These are phyloP conservation scores for Jatropha curcas DNA, from an alignment of 345 rosid genomes.

Conservation along the genomic window DNA sequence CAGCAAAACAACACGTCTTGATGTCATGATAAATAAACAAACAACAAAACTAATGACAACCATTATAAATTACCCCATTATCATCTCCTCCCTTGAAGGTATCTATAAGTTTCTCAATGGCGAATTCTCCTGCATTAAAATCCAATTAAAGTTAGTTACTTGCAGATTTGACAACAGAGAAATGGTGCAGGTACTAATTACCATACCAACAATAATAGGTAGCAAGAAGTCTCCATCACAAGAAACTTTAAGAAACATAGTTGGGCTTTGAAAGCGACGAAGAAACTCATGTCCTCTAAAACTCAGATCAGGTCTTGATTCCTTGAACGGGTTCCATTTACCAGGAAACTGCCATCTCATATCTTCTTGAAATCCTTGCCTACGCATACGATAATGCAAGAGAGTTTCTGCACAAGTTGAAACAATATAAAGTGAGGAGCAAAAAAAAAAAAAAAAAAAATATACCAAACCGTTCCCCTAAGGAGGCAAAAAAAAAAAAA, in stretches of 20 bases:
- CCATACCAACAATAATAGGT: conserved; percentile 68
- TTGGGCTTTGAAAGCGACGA: conserved; percentile 66
- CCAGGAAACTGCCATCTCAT: conserved; percentile 33
- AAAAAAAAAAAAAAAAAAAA: no score
- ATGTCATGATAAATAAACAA: conserved; percentile 7
- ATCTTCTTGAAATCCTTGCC: conserved; percentile 42
- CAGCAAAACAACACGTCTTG: conserved; percentile 8
- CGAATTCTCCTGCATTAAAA: conserved; percentile 60
- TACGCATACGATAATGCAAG: conserved; percentile 51
- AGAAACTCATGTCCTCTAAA: conserved; percentile 55
- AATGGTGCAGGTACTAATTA: not conserved
- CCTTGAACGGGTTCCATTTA: conserved; percentile 20
- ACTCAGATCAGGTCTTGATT: conserved; percentile 34
- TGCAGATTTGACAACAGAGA: not conserved
- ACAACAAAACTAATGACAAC: not conserved
- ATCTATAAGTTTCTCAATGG: conserved; percentile 62
- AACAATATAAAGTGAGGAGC: not conserved
- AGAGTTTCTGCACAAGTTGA: conserved; percentile 44
- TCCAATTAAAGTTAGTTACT: conserved; percentile 19
- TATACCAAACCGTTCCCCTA: no score
- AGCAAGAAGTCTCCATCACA: conserved; percentile 83
- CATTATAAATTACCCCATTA: conserved; percentile 44
- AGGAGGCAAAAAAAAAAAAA: not conserved
- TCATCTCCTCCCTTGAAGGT: conserved; percentile 40
- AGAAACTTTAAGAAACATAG: conserved; percentile 83